Evolutionary conservation across 1,284 basidiomycete genomes (phyloP).

Genomic region (Trametes versicolor): DNA sequence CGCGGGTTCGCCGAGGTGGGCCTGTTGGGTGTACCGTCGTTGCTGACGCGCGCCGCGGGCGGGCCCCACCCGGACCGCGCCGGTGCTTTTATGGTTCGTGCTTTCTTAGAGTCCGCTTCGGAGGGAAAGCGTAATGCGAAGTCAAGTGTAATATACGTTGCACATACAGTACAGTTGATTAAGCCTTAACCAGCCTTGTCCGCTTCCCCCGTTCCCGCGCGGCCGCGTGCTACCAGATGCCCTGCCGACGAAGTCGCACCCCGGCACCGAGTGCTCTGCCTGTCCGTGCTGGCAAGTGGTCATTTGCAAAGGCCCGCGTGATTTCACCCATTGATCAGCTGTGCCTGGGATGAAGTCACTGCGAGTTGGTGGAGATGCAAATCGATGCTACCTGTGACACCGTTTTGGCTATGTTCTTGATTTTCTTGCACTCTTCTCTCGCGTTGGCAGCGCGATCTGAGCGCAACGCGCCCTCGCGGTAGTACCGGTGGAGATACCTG

Average conservation of each 20-base stretch:
- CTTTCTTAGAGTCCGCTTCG: constrained; percentile 15
- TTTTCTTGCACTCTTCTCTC: constrained; percentile 69
- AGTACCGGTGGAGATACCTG: constrained; percentile 57
- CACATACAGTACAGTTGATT: constrained; percentile 32
- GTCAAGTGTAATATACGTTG: constrained; percentile 31
- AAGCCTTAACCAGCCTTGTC: constrained; percentile 7
- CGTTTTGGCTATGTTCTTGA: constrained; percentile 59
- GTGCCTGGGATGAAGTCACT: not conserved
- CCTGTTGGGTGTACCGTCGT: constrained; percentile 2
- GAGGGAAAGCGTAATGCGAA: constrained; percentile 22
- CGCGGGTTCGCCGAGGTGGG: not conserved
- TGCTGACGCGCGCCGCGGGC: not conserved
- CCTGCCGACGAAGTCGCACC: not conserved
- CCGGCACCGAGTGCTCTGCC: not conserved
- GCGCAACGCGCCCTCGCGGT: constrained; percentile 57
- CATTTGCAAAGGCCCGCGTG: not conserved
- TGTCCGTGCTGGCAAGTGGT: not conserved
- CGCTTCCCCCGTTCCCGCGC: constrained; percentile 2
- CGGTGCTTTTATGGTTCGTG: constrained; percentile 8
- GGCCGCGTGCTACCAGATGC: constrained; percentile 19
- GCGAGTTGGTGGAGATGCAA: not conserved
- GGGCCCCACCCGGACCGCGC: not conserved
- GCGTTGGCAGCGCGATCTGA: constrained; percentile 62
- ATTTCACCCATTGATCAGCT: constrained; percentile 31
- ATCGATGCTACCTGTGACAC: constrained; percentile 49